These are phyloP conservation scores for Anaeramoeba ignava DNA, from an alignment of 78 protist genomes.

Conservation along the genomic window DNA sequence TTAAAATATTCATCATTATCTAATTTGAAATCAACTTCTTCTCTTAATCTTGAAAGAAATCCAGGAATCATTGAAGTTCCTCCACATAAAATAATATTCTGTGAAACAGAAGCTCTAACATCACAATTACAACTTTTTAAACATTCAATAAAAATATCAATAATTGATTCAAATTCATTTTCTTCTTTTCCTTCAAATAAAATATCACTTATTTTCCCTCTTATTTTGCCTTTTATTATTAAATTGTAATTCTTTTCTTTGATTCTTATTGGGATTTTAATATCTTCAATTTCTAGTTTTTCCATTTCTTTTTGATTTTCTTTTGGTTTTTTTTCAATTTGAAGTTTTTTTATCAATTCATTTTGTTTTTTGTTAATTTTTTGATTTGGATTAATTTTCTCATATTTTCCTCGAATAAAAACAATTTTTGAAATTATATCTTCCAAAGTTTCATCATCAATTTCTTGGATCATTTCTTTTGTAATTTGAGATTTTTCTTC, in stretches of 20 bases:
- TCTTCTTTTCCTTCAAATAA: not conserved
- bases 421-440: not conserved
- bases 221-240: not conserved
- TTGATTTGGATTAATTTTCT: no score
- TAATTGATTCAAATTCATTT: not conserved
- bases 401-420: not conserved
- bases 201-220: not conserved
- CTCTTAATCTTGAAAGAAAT: not conserved
- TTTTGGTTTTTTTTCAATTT: no score
- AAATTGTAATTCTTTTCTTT: not conserved
- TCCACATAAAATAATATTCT: not conserved
- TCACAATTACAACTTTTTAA: not conserved
- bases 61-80: conserved; percentile 3
- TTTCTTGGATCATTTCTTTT: not conserved
- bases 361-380: no score
- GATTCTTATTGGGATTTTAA: not conserved
- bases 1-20: not conserved
- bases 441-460: not conserved
- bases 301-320: not conserved
- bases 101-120: not conserved
- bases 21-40: not conserved
- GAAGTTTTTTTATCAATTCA: no score
- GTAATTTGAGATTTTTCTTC: not conserved
- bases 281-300: not conserved
- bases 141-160: not conserved